Evolutionary conservation across 768 basidiomycete species (phyloP).

Genomic region (Lactarius indigo): DNA sequence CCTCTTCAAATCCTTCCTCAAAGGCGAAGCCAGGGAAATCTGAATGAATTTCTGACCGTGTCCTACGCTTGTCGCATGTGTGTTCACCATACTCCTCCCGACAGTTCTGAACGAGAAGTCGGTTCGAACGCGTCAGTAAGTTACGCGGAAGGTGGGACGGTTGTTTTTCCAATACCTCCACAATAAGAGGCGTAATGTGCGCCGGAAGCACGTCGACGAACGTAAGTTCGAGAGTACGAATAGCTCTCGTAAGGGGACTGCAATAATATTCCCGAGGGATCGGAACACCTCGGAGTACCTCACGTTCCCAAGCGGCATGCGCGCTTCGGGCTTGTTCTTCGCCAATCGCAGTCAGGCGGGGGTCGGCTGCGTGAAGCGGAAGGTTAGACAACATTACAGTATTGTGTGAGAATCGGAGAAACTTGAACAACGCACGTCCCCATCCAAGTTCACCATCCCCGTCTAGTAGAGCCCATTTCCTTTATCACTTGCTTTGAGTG

Average conservation of each 20-base stretch:
- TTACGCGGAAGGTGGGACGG: neutral
- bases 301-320: slow-evolving; percentile 21
- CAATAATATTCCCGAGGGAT: slow-evolving; percentile 21
- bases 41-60: slow-evolving; percentile 14
- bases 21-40: slow-evolving; percentile 23
- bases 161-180: slow-evolving; percentile 16
- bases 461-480: slow-evolving; percentile 22
- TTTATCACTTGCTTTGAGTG: neutral
- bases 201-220: slow-evolving; percentile 17
- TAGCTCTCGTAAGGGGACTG: slow-evolving; percentile 23
- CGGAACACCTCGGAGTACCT: slow-evolving; percentile 14
- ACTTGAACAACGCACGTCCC: slow-evolving; percentile 22
- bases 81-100: slow-evolving; percentile 22
- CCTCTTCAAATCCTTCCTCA: slow-evolving; percentile 25
- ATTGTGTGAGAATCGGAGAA: no score
- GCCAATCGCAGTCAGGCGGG: slow-evolving; percentile 21
- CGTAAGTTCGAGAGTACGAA: slow-evolving; percentile 23
- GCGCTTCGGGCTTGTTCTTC: slow-evolving; percentile 24
- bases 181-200: slow-evolving; percentile 17
- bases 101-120: slow-evolving; percentile 11
- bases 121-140: neutral
- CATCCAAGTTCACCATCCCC: slow-evolving; percentile 23
- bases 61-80: slow-evolving; percentile 23
- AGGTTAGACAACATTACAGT: neutral
- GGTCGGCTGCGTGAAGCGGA: slow-evolving; percentile 20